phyloP scores from a whole-genome alignment of 1,139 yeast genomes.

The Kurtzmaniella quercitrusa region DNA sequence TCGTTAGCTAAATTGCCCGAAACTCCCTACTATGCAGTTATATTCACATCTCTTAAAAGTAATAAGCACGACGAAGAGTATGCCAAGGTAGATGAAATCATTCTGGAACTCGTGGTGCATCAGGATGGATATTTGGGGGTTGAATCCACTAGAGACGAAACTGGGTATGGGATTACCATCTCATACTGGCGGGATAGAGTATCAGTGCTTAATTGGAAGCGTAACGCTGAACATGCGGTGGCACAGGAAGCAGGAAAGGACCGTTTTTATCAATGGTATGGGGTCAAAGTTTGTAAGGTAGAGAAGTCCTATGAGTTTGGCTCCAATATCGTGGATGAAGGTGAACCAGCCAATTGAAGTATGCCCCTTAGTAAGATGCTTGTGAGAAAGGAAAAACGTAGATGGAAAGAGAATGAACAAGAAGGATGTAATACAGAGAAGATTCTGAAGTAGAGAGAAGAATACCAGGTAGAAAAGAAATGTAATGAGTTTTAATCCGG shows the following conservation, averaged over 20 bases:
- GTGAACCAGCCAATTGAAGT: background rate
- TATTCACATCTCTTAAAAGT: constrained; percentile 10
- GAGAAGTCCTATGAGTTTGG: constrained; percentile 11
- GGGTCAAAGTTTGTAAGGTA: constrained; percentile 13
- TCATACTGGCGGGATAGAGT: constrained; percentile 15
- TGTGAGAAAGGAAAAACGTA: too few relatives aligned
- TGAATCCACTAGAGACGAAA: constrained; percentile 13
- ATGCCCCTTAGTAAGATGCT: background rate
- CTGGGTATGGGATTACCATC: constrained; percentile 14
- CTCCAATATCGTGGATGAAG: background rate
- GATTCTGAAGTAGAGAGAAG: too few relatives aligned
- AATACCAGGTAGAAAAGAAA: too few relatives aligned
- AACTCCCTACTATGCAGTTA: constrained; percentile 14
- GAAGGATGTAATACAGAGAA: too few relatives aligned
- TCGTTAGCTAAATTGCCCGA: constrained; percentile 10
- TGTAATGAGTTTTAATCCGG: too few relatives aligned
- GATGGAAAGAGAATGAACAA: too few relatives aligned
- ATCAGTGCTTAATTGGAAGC: constrained; percentile 13
- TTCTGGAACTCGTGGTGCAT: constrained; percentile 12
- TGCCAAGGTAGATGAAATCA: constrained; percentile 6
- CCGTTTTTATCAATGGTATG: constrained; percentile 11
- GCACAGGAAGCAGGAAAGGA: constrained; percentile 13
- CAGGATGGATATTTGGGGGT: constrained; percentile 15
- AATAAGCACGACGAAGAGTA: constrained; percentile 9
- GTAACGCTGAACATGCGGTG: constrained; percentile 11